These are phyloP conservation scores for Coleophoma cylindrospora DNA, from an alignment of 2,329 filamentous ascomycete genomes.

Conservation along the genomic window DNA sequence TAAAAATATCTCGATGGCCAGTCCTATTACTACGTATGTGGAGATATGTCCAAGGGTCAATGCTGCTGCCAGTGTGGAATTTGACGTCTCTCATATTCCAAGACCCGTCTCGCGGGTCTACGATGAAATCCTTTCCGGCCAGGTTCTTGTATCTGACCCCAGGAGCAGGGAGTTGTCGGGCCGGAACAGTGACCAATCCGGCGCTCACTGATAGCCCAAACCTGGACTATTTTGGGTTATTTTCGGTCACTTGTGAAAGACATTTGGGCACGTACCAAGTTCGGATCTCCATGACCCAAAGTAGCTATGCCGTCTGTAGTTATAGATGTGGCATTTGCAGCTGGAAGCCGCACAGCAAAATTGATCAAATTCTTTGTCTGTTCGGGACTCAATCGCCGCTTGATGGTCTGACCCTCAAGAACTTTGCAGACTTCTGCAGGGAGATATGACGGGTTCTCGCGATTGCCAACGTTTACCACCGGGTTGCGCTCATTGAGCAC, in stretches of 20 bases:
- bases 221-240: constrained; percentile 25
- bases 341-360: constrained; percentile 65
- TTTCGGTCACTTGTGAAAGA: background rate
- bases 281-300: constrained; percentile 50
- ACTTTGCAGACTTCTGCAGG: constrained; percentile 64
- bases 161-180: constrained; percentile 61
- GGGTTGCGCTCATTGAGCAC: constrained; percentile 39
- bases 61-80: constrained; percentile 47
- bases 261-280: constrained; percentile 19
- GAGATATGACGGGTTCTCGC: constrained; percentile 53
- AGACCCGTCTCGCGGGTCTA: constrained; percentile 40
- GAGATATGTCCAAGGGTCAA: constrained; percentile 42
- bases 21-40: constrained; percentile 8
- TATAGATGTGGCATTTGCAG: constrained; percentile 63
- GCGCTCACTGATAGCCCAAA: constrained; percentile 61
- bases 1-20: constrained; percentile 2
- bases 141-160: constrained; percentile 47
- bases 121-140: constrained; percentile 13
- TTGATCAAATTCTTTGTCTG: constrained; percentile 67
- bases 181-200: constrained; percentile 63
- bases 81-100: constrained; percentile 65
- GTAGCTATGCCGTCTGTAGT: constrained; percentile 48
- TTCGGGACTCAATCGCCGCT: constrained; percentile 48
- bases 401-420: constrained; percentile 58
- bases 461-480: constrained; percentile 61